Evolutionary conservation across 2,329 filamentous ascomycete species (phyloP).

Genomic region (Penicillium sp.): DNA sequence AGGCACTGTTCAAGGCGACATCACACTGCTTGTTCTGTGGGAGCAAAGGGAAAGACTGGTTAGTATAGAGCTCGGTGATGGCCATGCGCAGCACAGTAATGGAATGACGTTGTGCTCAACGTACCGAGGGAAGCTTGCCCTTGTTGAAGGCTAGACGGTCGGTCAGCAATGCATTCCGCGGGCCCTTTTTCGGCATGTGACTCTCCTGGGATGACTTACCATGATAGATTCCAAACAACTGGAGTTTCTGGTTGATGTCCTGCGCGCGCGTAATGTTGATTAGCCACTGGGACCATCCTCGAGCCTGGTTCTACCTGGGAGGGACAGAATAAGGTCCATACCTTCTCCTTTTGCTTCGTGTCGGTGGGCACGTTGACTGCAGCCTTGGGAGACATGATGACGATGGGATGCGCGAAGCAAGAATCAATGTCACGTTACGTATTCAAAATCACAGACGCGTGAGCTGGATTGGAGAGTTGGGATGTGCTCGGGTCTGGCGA

Average conservation of each 20-base stretch:
- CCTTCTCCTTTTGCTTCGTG: conserved; percentile 68
- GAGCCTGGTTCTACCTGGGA: not conserved
- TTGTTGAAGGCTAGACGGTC: conserved; percentile 63
- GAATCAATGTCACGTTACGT: too few species aligned
- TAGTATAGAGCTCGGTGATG: conserved; percentile 2
- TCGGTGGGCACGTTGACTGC: conserved; percentile 69
- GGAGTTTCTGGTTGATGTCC: conserved; percentile 88
- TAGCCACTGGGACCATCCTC: not conserved
- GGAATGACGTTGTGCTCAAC: conserved; percentile 26
- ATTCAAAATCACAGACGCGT: not conserved
- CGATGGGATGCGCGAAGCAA: not conserved
- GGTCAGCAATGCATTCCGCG: not conserved
- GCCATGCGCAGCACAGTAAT: not conserved
- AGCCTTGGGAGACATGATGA: conserved; percentile 26
- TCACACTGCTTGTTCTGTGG: conserved; percentile 87
- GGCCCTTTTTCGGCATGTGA: too few species aligned
- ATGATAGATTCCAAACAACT: conserved; percentile 82
- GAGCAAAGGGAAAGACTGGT: not conserved
- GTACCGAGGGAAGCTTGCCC: conserved; percentile 84
- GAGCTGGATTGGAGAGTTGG: conserved; percentile 9
- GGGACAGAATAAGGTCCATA: conserved; percentile 13
- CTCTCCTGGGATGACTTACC: conserved; percentile 37
- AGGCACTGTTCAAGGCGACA: conserved; percentile 82
- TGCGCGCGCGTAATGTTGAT: conserved; percentile 10
- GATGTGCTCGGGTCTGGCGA: conserved; percentile 3